Base-by-base conservation (phyloP, 1,139 yeast species). In the Candida glucosophila region DNA sequence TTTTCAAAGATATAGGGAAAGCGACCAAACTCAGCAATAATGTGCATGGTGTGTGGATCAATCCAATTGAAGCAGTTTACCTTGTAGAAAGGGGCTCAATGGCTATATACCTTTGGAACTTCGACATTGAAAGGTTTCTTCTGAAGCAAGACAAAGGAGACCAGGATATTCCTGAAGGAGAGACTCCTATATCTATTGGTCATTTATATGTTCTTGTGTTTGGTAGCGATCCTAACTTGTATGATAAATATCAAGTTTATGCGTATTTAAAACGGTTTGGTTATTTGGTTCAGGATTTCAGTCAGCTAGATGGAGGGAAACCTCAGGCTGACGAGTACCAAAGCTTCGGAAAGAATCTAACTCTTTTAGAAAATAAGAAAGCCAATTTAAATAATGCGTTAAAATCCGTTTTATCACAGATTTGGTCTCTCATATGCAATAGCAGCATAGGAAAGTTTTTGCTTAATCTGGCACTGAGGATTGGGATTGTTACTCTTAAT, bases 71-170 rank as follows among this genome's bases (percentile, higher is more conserved):
- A 41, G 67, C 77, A 4, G 55, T 85, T 1, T 88, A 86, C 47
- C 57, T 88, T 29, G 71, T 77, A 2, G 95, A 88, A 48, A 62
- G 97, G 44, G 97, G 97, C 0, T 71, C 85, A 2, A 59, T 85
- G 47, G 59, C 73, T 14, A 71, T 82, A 12, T 73, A 61, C 44
- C 49, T 60, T 29, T 44, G 46, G 7, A 41, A 39, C 26, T 41
- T 38, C 4, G 35, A 33, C 12, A 23, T 26, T 2, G 23, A 35
- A 15, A 47, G 41, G 32, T 20, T 49, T 10, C 7, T 7, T 7
- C 7, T 7, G 7, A 28, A 38, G 11, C 34, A 36, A n/a, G 39
- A 33, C 7, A 35, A 33, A 1, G 36, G 43, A 7, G 67, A 54
- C 4, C 47, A 51, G 25, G 49, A 49, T 22, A 45, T 43, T 26